A percentile compares a stretch with the other conserved stretches of the same genome.
These are phyloP conservation scores for Pseudocercospora macadamiae DNA, from an alignment of 2,329 filamentous ascomycete genomes.

Conservation along the genomic window DNA sequence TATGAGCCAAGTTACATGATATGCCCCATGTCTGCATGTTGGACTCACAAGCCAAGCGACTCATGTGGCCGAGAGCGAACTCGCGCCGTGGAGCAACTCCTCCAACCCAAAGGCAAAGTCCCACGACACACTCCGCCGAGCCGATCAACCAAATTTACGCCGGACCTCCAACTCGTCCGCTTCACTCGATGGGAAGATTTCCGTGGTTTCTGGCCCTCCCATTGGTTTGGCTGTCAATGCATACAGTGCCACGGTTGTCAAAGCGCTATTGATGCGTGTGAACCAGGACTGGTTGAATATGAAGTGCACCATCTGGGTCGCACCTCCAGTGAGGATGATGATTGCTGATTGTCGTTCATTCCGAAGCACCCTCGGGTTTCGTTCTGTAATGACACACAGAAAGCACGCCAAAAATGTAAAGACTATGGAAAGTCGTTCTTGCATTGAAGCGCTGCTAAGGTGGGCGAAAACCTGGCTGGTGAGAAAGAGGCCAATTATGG, in stretches of 20 bases:
- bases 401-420: neutral
- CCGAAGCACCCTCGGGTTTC: neutral
- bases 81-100: neutral
- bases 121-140: too few species aligned
- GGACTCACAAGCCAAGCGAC: neutral
- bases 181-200: too few species aligned
- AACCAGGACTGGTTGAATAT: neutral
- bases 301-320: neutral
- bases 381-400: neutral
- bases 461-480: neutral
- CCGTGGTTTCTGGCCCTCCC: neutral
- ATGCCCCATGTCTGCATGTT: neutral
- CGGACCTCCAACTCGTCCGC: neutral
- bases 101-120: neutral
- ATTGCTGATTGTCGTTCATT: neutral
- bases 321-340: neutral
- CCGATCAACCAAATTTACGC: neutral
- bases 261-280: neutral
- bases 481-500: neutral
- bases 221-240: neutral
- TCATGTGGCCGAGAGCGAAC: neutral
- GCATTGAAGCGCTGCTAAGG: neutral
- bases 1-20: neutral
- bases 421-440: neutral
- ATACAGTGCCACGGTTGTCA: neutral